Percentiles rank a stretch among this genome's conserved stretches.
Evolutionary conservation across 352 stramenopile genomes (phyloP).

Genomic region (Pythium aquatile): DNA sequence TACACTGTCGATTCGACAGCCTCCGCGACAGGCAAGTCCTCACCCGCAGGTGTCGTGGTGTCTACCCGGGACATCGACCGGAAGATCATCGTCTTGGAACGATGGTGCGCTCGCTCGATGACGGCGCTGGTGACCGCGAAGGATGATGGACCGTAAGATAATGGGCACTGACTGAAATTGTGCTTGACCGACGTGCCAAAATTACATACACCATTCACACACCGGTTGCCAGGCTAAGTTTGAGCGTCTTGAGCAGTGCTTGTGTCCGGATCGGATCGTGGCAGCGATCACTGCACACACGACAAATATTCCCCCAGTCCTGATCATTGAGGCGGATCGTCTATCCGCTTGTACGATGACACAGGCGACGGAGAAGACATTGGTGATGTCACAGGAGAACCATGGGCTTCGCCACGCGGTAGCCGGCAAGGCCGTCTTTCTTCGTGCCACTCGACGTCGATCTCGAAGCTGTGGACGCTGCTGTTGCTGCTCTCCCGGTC

Average conservation of each 20-base stretch:
- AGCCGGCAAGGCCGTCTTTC: background rate
- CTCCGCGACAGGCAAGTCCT: too few relatives aligned
- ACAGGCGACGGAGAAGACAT: background rate
- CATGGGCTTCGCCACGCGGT: background rate
- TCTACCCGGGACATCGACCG: background rate
- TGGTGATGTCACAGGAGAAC: background rate
- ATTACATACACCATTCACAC: background rate
- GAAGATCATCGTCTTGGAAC: background rate
- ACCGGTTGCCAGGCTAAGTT: background rate
- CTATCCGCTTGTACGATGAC: conserved; percentile 1
- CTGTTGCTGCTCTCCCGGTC: background rate
- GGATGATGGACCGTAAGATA: background rate
- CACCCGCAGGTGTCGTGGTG: background rate
- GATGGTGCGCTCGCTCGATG: background rate
- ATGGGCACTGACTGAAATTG: background rate
- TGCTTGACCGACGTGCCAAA: too few relatives aligned
- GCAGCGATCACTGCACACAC: background rate
- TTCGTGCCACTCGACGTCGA: background rate
- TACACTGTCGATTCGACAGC: conserved; percentile 13
- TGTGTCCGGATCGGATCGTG: background rate
- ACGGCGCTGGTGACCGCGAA: background rate
- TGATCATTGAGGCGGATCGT: background rate
- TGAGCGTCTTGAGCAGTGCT: background rate
- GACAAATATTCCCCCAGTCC: too few relatives aligned
- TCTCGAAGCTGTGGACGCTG: conserved; percentile 4